Conservation (phyloP, 73 alveolate species). For the Tetrahymena thermophila region DNA sequence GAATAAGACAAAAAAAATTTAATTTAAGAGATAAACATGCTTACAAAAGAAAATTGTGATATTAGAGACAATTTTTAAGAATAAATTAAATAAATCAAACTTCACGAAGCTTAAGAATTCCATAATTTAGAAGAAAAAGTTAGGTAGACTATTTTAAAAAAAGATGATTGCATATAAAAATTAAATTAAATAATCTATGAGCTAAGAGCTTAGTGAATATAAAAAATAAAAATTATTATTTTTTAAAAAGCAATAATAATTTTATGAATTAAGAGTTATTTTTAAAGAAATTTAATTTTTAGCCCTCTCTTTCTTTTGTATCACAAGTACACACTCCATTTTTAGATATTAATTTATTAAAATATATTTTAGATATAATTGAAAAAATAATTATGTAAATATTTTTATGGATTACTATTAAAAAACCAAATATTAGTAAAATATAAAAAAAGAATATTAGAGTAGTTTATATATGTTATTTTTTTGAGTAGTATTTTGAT, state of each 20-base stretch:
- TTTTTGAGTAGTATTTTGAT: not conserved
- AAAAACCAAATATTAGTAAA: too few relatives aligned
- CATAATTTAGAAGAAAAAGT: not conserved
- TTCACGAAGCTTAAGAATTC: not conserved
- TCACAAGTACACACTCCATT: too few relatives aligned
- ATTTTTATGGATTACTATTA: too few relatives aligned
- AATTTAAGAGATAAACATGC: not conserved
- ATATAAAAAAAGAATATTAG: not conserved
- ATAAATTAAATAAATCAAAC: not conserved
- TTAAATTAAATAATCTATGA: not conserved
- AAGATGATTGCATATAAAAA: not conserved
- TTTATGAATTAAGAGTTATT: too few relatives aligned
- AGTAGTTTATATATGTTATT: too few relatives aligned
- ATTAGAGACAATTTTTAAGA: not conserved
- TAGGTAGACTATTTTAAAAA: not conserved
- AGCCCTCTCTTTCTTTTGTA: too few relatives aligned
- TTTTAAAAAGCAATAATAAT: too few relatives aligned
- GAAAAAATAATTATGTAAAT: too few relatives aligned
- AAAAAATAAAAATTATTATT: too few relatives aligned
- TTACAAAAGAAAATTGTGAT: not conserved
- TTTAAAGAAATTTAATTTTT: too few relatives aligned
- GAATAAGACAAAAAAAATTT: not conserved
- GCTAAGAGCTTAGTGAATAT: not conserved
- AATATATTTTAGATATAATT: too few relatives aligned
- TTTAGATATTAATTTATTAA: too few relatives aligned